These are phyloP conservation scores for Ananas comosus DNA, from an alignment of 176 grass and related monocot species.

Conservation along the genomic window DNA sequence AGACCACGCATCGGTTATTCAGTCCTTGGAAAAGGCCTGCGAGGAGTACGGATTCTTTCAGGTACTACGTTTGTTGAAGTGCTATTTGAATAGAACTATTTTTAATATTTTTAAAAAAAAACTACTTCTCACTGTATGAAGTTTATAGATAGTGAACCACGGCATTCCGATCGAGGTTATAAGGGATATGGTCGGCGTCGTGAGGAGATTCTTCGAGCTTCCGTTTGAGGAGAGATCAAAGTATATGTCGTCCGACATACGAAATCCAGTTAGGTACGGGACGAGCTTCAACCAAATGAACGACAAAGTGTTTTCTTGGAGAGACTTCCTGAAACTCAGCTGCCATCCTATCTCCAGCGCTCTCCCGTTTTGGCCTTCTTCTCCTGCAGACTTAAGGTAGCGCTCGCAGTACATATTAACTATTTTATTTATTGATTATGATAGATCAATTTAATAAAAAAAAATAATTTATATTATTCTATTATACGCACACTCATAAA, in stretches of 20 bases:
- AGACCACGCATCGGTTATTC: conserved; percentile 32
- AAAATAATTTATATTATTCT: too few species aligned
- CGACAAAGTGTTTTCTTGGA: conserved; percentile 80
- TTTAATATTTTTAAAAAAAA: background rate
- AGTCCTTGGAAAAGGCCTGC: conserved; percentile 51
- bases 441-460: too few species aligned
- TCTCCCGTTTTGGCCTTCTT: conserved; percentile 35
- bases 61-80: background rate
- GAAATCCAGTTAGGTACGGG: conserved; percentile 49
- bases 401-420: too few species aligned
- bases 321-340: conserved; percentile 86
- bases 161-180: conserved; percentile 5
- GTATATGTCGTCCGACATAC: conserved; percentile 67
- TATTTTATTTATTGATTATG: too few species aligned
- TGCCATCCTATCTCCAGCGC: conserved; percentile 31
- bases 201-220: conserved; percentile 65
- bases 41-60: conserved; percentile 79
- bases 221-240: conserved; percentile 37
- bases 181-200: conserved; percentile 38
- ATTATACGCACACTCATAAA: too few species aligned
- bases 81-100: background rate
- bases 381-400: conserved; percentile 40
- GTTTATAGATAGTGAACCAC: conserved; percentile 81
- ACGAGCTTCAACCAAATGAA: conserved; percentile 97
- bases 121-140: background rate